Conservation (phyloP, 1,139 yeast species). For the Groenewaldozyma sp. region DNA sequence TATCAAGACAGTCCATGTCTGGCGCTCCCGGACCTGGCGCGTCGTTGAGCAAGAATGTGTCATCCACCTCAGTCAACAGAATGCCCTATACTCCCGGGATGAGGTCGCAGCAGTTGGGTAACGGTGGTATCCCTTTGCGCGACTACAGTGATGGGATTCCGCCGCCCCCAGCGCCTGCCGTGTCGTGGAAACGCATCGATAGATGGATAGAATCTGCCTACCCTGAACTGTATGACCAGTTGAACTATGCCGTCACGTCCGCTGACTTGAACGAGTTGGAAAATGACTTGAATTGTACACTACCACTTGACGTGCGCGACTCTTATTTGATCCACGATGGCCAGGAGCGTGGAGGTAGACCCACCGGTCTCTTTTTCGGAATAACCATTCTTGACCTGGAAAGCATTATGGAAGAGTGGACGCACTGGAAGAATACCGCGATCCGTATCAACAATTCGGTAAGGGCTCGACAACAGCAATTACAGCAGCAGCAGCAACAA, state of each 20-base stretch:
- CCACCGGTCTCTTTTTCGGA: constrained; percentile 68
- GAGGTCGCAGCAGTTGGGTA: constrained; percentile 29
- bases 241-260: constrained; percentile 60
- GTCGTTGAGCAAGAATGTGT: constrained; percentile 6
- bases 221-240: constrained; percentile 68
- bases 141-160: constrained; percentile 45
- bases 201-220: constrained; percentile 67
- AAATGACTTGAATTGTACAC: constrained; percentile 53
- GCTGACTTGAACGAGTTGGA: constrained; percentile 74
- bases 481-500: constrained; percentile 6
- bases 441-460: constrained; percentile 24
- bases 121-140: constrained; percentile 38
- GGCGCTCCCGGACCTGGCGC: not conserved
- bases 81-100: constrained; percentile 30
- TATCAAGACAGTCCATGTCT: not conserved
- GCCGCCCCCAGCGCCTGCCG: constrained; percentile 60
- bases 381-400: constrained; percentile 63
- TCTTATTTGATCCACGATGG: constrained; percentile 73
- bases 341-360: constrained; percentile 66
- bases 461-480: constrained; percentile 9
- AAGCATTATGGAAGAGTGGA: constrained; percentile 58
- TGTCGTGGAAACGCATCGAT: constrained; percentile 69
- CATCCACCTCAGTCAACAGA: constrained; percentile 18
- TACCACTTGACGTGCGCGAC: constrained; percentile 71
- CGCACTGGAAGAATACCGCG: constrained; percentile 65